These are phyloP conservation scores for Urtica urens DNA, from an alignment of 306 rosid species.

Conservation along the genomic window DNA sequence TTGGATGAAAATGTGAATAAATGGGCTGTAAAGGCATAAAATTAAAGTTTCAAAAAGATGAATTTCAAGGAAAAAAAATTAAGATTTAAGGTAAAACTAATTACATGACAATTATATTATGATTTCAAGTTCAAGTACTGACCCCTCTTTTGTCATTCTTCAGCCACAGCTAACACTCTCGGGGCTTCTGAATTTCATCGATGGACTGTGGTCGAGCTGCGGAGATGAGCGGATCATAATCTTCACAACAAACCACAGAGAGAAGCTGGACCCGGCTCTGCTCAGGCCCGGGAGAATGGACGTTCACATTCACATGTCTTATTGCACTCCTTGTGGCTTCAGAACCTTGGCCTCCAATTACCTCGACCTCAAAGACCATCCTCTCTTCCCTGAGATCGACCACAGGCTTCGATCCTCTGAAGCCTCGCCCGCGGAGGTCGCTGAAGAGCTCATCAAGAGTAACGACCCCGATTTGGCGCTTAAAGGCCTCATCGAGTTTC, in stretches of 20 bases:
- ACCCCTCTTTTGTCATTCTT: neutral
- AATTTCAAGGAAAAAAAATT: neutral
- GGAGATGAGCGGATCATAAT: conserved; percentile 42
- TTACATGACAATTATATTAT: neutral
- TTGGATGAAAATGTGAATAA: too few species aligned
- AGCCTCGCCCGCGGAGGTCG: conserved; percentile 34
- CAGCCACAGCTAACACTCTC: conserved; percentile 29
- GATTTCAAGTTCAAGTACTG: neutral
- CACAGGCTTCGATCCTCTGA: conserved; percentile 5
- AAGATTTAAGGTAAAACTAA: neutral
- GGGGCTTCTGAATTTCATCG: conserved; percentile 38
- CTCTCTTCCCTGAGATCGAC: conserved; percentile 17
- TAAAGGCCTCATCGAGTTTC: neutral
- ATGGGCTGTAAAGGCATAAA: neutral
- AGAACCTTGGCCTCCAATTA: conserved; percentile 22
- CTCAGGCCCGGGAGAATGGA: conserved; percentile 44
- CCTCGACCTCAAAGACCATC: conserved; percentile 27
- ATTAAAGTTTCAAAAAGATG: neutral
- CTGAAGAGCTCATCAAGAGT: conserved; percentile 24
- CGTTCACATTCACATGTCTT: conserved; percentile 41
- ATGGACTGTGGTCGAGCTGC: conserved; percentile 40
- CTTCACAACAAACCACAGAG: conserved; percentile 41
- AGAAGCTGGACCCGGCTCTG: conserved; percentile 32
- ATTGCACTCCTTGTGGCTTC: conserved; percentile 34
- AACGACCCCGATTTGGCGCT: neutral